Evolutionary conservation across 2,329 filamentous ascomycete species (phyloP), one percentile per base, ranked within the genome.

Genomic region (Colletotrichum echinochloae): DNA sequence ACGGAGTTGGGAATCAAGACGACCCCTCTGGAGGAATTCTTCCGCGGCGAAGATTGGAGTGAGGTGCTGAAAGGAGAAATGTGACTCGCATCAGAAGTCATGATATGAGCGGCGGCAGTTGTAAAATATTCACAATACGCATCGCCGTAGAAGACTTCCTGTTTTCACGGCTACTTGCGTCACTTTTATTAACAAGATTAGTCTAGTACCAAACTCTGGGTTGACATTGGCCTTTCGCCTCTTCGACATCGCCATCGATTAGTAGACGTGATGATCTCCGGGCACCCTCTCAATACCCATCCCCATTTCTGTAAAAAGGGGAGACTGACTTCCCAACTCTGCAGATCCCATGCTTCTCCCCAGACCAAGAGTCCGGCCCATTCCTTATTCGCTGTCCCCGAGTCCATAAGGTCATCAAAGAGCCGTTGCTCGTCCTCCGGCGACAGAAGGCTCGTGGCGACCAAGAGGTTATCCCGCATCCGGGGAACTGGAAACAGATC

Each of bases 281-380:
- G 68, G 62, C 81, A 84, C 0, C 79, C 82, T 1, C 73, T 72
- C 0, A 84, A 54, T 6, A 84, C 59, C 76, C 78, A 78, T 1
- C 73, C 77, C 83, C 84, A 88, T 70, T 86, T 46, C 12, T 75
- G 76, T 1, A 83, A 71, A 72, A 88, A 87, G 0, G 68, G 66
- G 9, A 79, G 77, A 0, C 80, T 85, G 1, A 83, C 77, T 71
- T 88, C 86, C 86, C 86, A 88, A 12, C 79, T 82, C 0, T 69
- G 66, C 1, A 77, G 63, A 35, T 86, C 79, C 77, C 80, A 83
- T 0, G 85, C 77, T 5, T 85, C 81, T 0, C 84, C 83, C 86
- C 85, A 87, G 9, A 70, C 72, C 35, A 64, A 68, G 66, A 66
- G 48, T 48, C 28, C 72, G 33, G 57, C 49, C 48, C 48, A 51